These are phyloP conservation scores for Populus hybrid DNA, from an alignment of 441 rosid species.

Conservation along the genomic window DNA sequence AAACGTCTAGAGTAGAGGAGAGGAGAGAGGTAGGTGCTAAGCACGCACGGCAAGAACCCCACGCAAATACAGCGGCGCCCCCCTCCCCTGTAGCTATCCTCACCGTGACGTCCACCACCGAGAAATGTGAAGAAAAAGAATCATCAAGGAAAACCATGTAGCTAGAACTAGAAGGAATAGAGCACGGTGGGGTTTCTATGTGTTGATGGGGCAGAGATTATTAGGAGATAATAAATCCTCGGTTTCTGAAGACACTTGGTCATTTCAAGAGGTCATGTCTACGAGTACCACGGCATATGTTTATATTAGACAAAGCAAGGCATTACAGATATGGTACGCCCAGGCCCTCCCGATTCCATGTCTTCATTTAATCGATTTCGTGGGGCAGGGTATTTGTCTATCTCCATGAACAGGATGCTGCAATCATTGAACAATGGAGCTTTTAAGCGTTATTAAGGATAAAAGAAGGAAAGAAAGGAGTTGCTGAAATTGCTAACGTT, in stretches of 20 bases:
- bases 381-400: not conserved
- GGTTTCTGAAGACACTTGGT: not conserved
- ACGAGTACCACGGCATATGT: not conserved
- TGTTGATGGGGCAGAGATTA: not conserved
- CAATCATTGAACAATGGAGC: not conserved
- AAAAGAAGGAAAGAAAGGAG: no score
- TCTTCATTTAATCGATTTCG: not conserved
- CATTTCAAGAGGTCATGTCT: slow-evolving; percentile 12
- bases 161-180: not conserved
- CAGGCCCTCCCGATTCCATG: not conserved
- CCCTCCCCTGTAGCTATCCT: no score
- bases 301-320: not conserved
- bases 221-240: not conserved
- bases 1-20: no score
- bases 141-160: no score
- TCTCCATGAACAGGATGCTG: not conserved
- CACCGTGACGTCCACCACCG: no score
- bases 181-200: not conserved
- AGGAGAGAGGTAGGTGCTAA: not conserved
- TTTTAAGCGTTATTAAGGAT: no score
- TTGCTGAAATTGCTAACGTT: no score
- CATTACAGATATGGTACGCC: slow-evolving; percentile 13
- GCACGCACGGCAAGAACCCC: not conserved
- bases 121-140: no score
- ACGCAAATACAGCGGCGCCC: no score